Percentiles rank a stretch among this genome's conserved stretches.
Evolutionary conservation across 495 filamentous ascomycete species (phyloP).

Genomic region (Aspergillus bertholletiae): DNA sequence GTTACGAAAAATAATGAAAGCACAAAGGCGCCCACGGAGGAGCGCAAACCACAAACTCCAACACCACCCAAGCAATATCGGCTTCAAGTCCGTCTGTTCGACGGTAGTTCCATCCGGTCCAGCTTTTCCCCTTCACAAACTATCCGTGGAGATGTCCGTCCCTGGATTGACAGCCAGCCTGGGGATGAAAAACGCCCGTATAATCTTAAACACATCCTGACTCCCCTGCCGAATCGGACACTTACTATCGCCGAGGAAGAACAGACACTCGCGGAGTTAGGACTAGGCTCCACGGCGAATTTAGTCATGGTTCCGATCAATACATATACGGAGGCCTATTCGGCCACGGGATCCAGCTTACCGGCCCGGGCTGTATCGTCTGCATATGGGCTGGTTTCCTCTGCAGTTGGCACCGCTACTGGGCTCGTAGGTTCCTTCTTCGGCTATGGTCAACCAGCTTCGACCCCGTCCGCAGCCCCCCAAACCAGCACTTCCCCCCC

Average conservation of each 20-base stretch:
- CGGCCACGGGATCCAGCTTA: slow-evolving; percentile 32
- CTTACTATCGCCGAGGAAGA: slow-evolving; percentile 73
- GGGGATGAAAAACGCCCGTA: slow-evolving; percentile 57
- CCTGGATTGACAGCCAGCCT: slow-evolving; percentile 66
- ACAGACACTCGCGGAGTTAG: slow-evolving; percentile 60
- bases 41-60: slow-evolving; percentile 11
- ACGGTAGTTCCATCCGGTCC: slow-evolving; percentile 72
- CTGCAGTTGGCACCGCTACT: slow-evolving; percentile 40
- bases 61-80: slow-evolving; percentile 43
- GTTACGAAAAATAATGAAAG: background rate
- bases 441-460: slow-evolving; percentile 39
- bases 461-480: slow-evolving; percentile 6
- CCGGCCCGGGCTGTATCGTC: slow-evolving; percentile 41
- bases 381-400: slow-evolving; percentile 41
- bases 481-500: slow-evolving; percentile 9
- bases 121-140: slow-evolving; percentile 64
- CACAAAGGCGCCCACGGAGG: slow-evolving; percentile 10
- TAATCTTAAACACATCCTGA: slow-evolving; percentile 79
- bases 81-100: slow-evolving; percentile 79
- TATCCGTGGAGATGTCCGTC: slow-evolving; percentile 64
- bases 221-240: slow-evolving; percentile 69
- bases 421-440: slow-evolving; percentile 55
- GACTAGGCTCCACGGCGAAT: slow-evolving; percentile 72
- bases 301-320: slow-evolving; percentile 74
- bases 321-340: slow-evolving; percentile 60